Conservation (phyloP, 306 rosid species). For the Dalbergia cochinchinensis region DNA sequence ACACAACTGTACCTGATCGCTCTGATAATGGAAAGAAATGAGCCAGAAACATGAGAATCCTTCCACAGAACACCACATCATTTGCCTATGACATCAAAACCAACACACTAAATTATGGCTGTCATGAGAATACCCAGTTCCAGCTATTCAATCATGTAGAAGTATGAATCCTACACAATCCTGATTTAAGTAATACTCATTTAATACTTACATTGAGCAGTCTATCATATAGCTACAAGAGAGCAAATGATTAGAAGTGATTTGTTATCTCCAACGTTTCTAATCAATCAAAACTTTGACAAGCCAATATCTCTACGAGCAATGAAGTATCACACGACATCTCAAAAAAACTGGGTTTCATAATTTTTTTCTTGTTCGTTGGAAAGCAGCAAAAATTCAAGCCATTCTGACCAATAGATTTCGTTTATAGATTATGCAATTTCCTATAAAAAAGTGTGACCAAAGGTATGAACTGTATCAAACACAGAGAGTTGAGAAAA, state of each 20-base stretch:
- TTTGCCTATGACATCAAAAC: slow-evolving; percentile 67
- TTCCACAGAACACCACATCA: slow-evolving; percentile 96
- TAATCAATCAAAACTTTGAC: neutral
- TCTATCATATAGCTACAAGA: neutral
- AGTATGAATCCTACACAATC: neutral
- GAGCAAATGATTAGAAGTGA: too few species aligned
- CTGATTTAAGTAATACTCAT: neutral
- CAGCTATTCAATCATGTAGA: slow-evolving; percentile 6
- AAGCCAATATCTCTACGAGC: neutral
- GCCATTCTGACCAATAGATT: neutral
- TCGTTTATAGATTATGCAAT: too few species aligned
- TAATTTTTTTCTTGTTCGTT: neutral
- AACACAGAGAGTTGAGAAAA: too few species aligned
- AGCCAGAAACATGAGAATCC: slow-evolving; percentile 96
- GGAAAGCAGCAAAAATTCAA: neutral
- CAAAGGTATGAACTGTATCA: too few species aligned
- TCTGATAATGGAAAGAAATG: slow-evolving; percentile 96
- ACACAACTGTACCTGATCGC: slow-evolving; percentile 76
- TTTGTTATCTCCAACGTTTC: neutral
- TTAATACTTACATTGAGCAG: neutral
- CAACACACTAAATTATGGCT: slow-evolving; percentile 18
- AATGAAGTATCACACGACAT: neutral
- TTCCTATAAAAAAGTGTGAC: too few species aligned
- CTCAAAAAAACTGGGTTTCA: neutral
- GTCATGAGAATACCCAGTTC: slow-evolving; percentile 16